phyloP scores from a whole-genome alignment of 2,329 filamentous ascomycete species.

The Grosmannia clavigera region DNA sequence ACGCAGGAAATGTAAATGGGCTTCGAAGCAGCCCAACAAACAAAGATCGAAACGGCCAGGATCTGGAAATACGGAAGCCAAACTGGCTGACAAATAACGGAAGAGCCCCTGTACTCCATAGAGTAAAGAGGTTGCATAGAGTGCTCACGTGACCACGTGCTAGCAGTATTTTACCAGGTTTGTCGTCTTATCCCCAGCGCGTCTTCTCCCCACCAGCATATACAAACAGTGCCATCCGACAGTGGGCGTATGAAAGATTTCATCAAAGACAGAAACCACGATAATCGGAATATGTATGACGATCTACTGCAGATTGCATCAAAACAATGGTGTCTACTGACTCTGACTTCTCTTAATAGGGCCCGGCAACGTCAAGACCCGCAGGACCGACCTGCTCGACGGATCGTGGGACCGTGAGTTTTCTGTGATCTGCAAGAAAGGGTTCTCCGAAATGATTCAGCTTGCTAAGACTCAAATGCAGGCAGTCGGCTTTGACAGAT shows the following conservation, averaged over 20 bases:
- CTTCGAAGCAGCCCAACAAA: no score
- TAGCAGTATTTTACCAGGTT: background rate
- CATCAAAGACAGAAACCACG: no score
- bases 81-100: background rate
- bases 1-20: no score
- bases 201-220: background rate
- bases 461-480: slow-evolving; percentile 2
- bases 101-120: background rate
- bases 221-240: no score
- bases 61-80: background rate
- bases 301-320: background rate
- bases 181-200: background rate
- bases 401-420: slow-evolving; percentile 21
- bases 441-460: no score
- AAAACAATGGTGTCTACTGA: background rate
- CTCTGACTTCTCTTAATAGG: background rate
- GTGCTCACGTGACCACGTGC: background rate
- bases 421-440: background rate
- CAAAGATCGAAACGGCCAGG: no score
- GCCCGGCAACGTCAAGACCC: slow-evolving; percentile 2
- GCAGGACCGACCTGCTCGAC: slow-evolving; percentile 1
- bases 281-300: no score
- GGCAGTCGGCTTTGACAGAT: slow-evolving; percentile 40
- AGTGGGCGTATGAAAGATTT: no score
- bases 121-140: background rate